Base-by-base conservation (phyloP, 164 flowering plant genomes). In the Dillenia suffruticosa region DNA sequence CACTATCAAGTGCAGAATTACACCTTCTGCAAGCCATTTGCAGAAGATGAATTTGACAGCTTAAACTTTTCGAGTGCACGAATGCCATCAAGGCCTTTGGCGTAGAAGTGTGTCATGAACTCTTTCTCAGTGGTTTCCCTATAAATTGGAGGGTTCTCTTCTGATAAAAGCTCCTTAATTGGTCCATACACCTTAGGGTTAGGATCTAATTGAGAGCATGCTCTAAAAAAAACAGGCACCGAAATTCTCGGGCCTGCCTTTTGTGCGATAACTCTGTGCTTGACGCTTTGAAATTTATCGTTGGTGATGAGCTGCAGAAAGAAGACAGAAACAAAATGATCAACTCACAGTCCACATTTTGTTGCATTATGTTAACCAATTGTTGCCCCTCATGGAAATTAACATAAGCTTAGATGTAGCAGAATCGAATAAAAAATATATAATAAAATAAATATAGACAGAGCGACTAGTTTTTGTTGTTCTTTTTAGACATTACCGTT, bases 91-190 rank as follows among this genome's bases (percentile, higher is more conserved):
- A 55, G 61, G 13, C 75, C 70, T 40, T 71, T 71, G 8, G 48
- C 9, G 16, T 10, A n/a, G 59, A 9, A 56, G 46, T 54, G 46
- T 9, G 44, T n/a, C 8, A n/a, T 8, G 47, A 50, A 72, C 0
- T 74, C 76, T 9, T 14, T 54, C 9, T 50, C 10, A 0, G 43
- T 19, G 3, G 67, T 54, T 51, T 69, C 73, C 49, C 44, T 64
- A 50, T 77, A 77, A 5, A 32, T 59, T 1, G 79, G 76, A 2
- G 74, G 72, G 58, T 64, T 68, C 4, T 69, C 63, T 43, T 76
- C 70, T 6, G 82, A 72, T 16, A 72, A 22, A 44, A 78, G 47
- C 68, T 81, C 82, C 55, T 77, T 70, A 44, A 80, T 75, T 0
- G 84, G 79, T 1, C 81, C 76, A 53, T 63, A 78, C 0, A 55